Evolutionary conservation across 352 stramenopile species (phyloP), one percentile per base, ranked within the genome.

Genomic region (Plasmopara muralis): DNA sequence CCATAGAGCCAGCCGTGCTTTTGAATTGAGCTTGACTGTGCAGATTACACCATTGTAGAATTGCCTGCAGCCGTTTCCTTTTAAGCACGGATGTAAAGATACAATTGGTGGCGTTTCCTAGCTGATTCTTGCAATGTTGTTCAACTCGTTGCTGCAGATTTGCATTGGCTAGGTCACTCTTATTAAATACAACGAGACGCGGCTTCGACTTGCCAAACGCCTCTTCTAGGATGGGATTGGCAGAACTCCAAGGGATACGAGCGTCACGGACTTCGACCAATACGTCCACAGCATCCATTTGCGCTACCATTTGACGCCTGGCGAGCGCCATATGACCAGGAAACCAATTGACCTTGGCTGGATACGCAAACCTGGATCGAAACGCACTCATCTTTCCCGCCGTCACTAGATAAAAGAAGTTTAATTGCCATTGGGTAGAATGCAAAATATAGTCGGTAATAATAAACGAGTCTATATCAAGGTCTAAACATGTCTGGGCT

Each of bases 311-410:
- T 60, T 87, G 77, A 45, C 77, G 75, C 34, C 77, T 63, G n/a
- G 81, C 84, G 5, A 81, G 53, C 7, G 82, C 81, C 83, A 95
- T 92, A 65, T 95, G 84, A 29, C 83, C 83, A 28, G 83, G 83
- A 54, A 94, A 94, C 83, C 83, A 94, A 53, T 93, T 93, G 47
- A 93, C 83, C 67, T 91, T 89, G 55, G 66, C 62, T 16, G 78
- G 78, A 43, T 82, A 86, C 68, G 79, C 56, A 59, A 91, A 91
- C 66, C 77, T 83, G 64, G 66, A 77, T 41, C 81, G 76, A 64
- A 90, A 88, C 48, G 53, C 66, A 47, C 66, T 85, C 74, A 89
- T 87, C 13, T 58, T 40, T 4, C 20, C 43, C 38, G 10, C 54
- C 38, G 20, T 25, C 6, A 63, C 34, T 7, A 16, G 12, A 6